Evolutionary conservation across 768 basidiomycete species (phyloP).

Genomic region (Thelephora aurantiotincta): DNA sequence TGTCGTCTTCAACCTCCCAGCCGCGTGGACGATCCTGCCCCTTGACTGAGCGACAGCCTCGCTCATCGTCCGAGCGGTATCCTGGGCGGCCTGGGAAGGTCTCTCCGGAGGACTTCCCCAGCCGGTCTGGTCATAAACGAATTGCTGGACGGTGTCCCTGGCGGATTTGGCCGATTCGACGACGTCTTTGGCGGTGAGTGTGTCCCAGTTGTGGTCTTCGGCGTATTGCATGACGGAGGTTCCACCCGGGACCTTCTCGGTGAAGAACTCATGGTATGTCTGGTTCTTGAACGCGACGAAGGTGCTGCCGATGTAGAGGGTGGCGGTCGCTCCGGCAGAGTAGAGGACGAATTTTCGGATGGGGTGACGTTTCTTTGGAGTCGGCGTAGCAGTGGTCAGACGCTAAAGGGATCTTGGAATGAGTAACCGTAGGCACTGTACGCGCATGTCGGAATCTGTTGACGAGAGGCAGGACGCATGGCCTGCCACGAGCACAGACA

Average conservation of each 20-base stretch:
- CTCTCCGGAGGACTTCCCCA: constrained; percentile 14
- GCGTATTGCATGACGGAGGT: constrained; percentile 68
- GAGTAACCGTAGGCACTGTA: not conserved
- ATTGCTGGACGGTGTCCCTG: constrained; percentile 32
- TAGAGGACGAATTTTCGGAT: constrained; percentile 53
- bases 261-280: constrained; percentile 77
- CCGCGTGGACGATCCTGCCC: constrained; percentile 28
- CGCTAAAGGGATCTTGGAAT: constrained; percentile 27
- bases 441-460: not conserved
- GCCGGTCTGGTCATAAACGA: constrained; percentile 36
- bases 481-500: not conserved
- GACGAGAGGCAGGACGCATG: not conserved
- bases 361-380: constrained; percentile 34
- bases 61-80: constrained; percentile 22
- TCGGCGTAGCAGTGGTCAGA: constrained; percentile 33
- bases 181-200: constrained; percentile 46
- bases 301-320: constrained; percentile 75
- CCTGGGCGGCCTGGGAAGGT: constrained; percentile 16
- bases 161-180: constrained; percentile 37
- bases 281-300: constrained; percentile 68
- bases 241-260: constrained; percentile 66
- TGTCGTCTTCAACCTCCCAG: constrained; percentile 33
- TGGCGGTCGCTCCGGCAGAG: constrained; percentile 49
- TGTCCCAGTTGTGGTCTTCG: constrained; percentile 70
- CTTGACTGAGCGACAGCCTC: constrained; percentile 32